Conservation (phyloP, 345 rosid species). For the Boechera retrofracta region DNA sequence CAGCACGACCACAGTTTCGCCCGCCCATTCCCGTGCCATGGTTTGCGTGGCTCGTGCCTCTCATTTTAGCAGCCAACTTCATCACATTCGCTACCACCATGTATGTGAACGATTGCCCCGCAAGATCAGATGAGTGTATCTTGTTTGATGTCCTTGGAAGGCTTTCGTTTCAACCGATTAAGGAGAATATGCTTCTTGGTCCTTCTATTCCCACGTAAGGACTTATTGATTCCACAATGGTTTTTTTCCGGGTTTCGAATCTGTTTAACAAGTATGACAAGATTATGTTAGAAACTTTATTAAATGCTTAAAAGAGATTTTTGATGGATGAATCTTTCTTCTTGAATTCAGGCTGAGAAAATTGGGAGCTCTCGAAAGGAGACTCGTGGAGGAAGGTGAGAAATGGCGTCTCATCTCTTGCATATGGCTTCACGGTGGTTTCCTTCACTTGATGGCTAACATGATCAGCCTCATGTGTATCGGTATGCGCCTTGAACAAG, state of each 20-base stretch:
- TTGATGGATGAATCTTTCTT: slow-evolving; percentile 12
- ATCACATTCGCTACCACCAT: slow-evolving; percentile 58
- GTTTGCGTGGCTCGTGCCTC: slow-evolving; percentile 73
- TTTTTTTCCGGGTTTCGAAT: background rate
- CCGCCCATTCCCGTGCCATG: slow-evolving; percentile 59
- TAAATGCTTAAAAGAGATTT: background rate
- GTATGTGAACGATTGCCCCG: slow-evolving; percentile 76
- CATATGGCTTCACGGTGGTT: slow-evolving; percentile 93
- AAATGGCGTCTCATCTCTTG: slow-evolving; percentile 80
- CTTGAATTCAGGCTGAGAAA: slow-evolving; percentile 59
- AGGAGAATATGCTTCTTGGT: slow-evolving; percentile 63
- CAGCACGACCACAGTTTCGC: slow-evolving; percentile 47
- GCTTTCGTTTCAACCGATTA: slow-evolving; percentile 60
- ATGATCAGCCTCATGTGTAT: slow-evolving; percentile 82
- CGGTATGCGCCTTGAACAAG: slow-evolving; percentile 84
- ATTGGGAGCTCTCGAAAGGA: slow-evolving; percentile 77
- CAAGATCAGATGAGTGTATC: slow-evolving; percentile 51
- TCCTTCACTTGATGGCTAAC: slow-evolving; percentile 71
- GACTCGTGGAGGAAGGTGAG: slow-evolving; percentile 58
- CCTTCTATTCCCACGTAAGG: slow-evolving; percentile 69
- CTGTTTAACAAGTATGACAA: slow-evolving; percentile 12
- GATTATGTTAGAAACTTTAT: background rate
- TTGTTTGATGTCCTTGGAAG: slow-evolving; percentile 53
- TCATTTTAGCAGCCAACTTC: slow-evolving; percentile 55
- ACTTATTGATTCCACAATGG: background rate